Evolutionary conservation across 2,329 filamentous ascomycete genomes (phyloP).

Genomic region (Fusarium sp.): DNA sequence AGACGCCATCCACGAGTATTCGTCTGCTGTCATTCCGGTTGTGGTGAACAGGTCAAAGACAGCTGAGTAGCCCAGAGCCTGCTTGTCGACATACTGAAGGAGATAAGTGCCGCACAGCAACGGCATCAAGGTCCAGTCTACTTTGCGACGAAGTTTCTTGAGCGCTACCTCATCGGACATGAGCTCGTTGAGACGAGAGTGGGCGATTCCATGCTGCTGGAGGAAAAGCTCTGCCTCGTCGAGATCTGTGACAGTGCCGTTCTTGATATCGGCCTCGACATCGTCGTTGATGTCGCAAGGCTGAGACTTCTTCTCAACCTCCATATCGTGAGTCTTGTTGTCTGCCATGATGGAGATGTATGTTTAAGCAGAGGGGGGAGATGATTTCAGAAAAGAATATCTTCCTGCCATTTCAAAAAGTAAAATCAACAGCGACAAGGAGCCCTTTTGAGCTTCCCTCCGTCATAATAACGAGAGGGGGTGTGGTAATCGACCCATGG

Average conservation of each 20-base stretch:
- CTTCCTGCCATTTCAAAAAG: constrained; percentile 1
- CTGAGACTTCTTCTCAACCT: constrained; percentile 41
- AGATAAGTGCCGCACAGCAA: constrained; percentile 64
- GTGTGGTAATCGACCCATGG: constrained; percentile 19
- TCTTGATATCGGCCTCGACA: constrained; percentile 45
- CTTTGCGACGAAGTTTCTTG: constrained; percentile 55
- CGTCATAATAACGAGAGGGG: neutral
- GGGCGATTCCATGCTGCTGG: constrained; percentile 45
- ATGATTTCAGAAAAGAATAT: constrained; percentile 2
- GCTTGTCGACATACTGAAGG: constrained; percentile 70
- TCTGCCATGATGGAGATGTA: constrained; percentile 32
- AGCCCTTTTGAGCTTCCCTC: constrained; percentile 33
- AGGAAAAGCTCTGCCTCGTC: constrained; percentile 49
- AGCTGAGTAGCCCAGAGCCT: constrained; percentile 65
- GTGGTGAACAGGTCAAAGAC: constrained; percentile 67
- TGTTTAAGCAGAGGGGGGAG: neutral
- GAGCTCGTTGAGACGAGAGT: constrained; percentile 42
- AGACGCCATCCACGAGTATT: constrained; percentile 68
- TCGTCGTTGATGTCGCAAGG: constrained; percentile 38
- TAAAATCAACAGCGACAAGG: constrained; percentile 7
- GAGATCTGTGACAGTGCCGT: constrained; percentile 42
- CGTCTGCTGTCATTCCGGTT: constrained; percentile 59
- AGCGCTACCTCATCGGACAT: constrained; percentile 45
- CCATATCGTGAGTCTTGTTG: constrained; percentile 35
- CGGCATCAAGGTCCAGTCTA: constrained; percentile 65